Conservation (phyloP, 306 rosid species). For the Herpetospermum pedunculosum region DNA sequence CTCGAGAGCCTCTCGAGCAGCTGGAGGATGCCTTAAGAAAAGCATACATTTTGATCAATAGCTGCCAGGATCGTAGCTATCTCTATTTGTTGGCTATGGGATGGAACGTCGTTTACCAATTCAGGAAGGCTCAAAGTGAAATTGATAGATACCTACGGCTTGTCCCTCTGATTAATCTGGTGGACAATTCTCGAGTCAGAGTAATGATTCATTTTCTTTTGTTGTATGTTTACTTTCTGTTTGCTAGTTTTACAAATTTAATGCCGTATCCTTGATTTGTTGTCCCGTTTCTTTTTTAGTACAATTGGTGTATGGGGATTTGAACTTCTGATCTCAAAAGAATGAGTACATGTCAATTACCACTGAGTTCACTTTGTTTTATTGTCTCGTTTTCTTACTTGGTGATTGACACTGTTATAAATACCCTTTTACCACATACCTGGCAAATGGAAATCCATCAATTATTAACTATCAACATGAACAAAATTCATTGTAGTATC, state of each 20-base stretch:
- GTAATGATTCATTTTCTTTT: slow-evolving; percentile 27
- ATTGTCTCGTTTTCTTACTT: neutral
- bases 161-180: slow-evolving; percentile 90
- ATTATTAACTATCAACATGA: neutral
- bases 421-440: neutral
- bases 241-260: neutral
- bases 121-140: slow-evolving; percentile 96
- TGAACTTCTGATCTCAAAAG: no score
- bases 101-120: slow-evolving; percentile 94
- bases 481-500: no score
- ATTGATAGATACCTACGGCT: slow-evolving; percentile 79
- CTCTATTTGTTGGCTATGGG: slow-evolving; percentile 94
- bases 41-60: slow-evolving; percentile 72
- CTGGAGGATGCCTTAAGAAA: slow-evolving; percentile 89
- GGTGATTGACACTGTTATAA: neutral
- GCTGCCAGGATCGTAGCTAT: slow-evolving; percentile 91
- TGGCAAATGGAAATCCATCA: neutral
- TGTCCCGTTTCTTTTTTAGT: no score
- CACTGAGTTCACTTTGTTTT: no score
- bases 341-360: no score
- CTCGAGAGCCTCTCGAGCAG: slow-evolving; percentile 93
- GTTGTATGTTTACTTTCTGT: neutral
- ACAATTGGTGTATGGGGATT: no score
- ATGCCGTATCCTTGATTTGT: neutral
- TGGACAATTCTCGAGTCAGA: slow-evolving; percentile 95